Evolutionary conservation across 2,329 filamentous ascomycete species (phyloP).

Genomic region (Verticillium zaregamsianum): DNA sequence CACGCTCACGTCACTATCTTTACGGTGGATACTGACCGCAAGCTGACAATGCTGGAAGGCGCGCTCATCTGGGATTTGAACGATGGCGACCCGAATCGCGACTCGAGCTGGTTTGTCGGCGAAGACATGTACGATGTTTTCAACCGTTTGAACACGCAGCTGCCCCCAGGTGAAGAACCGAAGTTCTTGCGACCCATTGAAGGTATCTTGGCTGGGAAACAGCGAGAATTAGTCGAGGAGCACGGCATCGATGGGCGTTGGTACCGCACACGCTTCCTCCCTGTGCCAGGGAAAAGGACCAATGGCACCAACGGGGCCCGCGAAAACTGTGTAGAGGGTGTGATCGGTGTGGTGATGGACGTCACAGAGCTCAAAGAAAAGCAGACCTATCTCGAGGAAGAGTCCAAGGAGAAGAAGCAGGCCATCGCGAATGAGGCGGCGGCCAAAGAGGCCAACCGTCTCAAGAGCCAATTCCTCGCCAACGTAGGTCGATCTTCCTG

Average conservation of each 20-base stretch:
- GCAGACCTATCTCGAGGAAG: slow-evolving; percentile 57
- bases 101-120: slow-evolving; percentile 50
- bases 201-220: slow-evolving; percentile 58
- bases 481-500: slow-evolving; percentile 38
- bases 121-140: slow-evolving; percentile 64
- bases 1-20: slow-evolving; percentile 75
- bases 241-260: slow-evolving; percentile 56
- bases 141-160: slow-evolving; percentile 38
- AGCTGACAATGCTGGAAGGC: slow-evolving; percentile 67
- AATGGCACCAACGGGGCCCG: slow-evolving; percentile 38
- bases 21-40: slow-evolving; percentile 59
- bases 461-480: slow-evolving; percentile 76
- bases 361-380: slow-evolving; percentile 67
- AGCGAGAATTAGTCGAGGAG: slow-evolving; percentile 59
- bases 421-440: slow-evolving; percentile 72
- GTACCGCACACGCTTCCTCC: slow-evolving; percentile 69
- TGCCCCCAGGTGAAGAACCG: slow-evolving; percentile 37
- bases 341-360: slow-evolving; percentile 77
- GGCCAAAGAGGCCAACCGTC: slow-evolving; percentile 73
- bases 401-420: slow-evolving; percentile 65
- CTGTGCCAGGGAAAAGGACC: slow-evolving; percentile 53
- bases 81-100: slow-evolving; percentile 28
- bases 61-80: slow-evolving; percentile 49
- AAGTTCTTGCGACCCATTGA: slow-evolving; percentile 56
- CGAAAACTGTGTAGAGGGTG: slow-evolving; percentile 59